Evolutionary conservation across 148 eudicot species (phyloP).

Genomic region (Camellia lanceoleosa): DNA sequence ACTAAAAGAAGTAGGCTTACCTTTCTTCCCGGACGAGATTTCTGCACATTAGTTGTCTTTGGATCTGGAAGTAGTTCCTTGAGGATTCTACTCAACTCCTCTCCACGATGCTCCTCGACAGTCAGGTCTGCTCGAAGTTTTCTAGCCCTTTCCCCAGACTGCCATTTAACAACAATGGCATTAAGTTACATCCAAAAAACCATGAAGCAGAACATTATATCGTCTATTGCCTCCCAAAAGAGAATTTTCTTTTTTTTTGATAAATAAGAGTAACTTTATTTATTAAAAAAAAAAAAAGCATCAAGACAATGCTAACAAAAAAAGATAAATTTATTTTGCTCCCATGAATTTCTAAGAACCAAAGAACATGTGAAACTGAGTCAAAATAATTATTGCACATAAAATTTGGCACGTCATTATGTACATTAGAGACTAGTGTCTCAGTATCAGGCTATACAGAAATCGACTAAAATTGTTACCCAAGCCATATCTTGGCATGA

Average conservation of each 20-base stretch:
- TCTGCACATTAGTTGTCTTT: constrained; percentile 48
- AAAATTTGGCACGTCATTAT: background rate
- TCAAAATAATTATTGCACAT: background rate
- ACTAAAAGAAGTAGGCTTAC: constrained; percentile 33
- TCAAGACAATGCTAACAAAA: background rate
- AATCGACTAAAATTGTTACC: background rate
- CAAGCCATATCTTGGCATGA: background rate
- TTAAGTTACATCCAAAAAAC: too few species aligned
- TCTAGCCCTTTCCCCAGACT: constrained; percentile 90
- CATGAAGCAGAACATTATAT: too few species aligned
- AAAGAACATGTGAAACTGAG: background rate
- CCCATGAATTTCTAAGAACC: background rate
- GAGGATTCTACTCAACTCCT: constrained; percentile 67
- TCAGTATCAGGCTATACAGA: background rate
- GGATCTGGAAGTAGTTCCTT: constrained; percentile 69
- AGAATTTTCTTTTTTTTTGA: too few species aligned
- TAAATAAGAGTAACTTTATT: too few species aligned
- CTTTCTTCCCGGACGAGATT: constrained; percentile 63
- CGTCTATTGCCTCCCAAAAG: too few species aligned
- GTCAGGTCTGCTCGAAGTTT: constrained; percentile 90
- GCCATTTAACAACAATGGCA: background rate
- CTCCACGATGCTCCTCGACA: constrained; percentile 78
- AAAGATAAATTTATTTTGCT: background rate
- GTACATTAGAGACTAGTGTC: background rate
- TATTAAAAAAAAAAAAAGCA: too few species aligned